Conservation (phyloP, 768 basidiomycete species). For the Clathrus columnatus region DNA sequence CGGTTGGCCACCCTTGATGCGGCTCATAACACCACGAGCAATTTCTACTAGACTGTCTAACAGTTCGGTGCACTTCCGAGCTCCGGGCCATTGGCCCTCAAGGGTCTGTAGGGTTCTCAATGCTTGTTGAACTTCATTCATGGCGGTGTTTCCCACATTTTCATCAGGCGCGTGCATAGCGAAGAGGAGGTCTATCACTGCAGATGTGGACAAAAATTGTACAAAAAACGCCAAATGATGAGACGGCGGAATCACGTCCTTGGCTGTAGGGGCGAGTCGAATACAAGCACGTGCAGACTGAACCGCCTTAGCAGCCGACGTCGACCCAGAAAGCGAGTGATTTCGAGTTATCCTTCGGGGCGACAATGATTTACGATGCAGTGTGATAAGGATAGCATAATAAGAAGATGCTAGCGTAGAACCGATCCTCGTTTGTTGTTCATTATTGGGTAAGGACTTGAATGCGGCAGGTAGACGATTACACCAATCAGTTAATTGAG, state of each 20-base stretch:
- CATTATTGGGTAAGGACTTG: conserved; percentile 64
- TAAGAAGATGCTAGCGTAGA: conserved; percentile 83
- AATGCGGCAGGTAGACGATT: conserved; percentile 66
- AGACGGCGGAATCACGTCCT: conserved; percentile 73
- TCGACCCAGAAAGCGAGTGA: conserved; percentile 48
- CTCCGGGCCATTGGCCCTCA: conserved; percentile 85
- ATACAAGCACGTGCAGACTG: conserved; percentile 81
- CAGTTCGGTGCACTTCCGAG: conserved; percentile 77
- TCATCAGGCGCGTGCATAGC: conserved; percentile 76
- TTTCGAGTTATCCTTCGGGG: conserved; percentile 48
- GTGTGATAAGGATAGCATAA: conserved; percentile 78
- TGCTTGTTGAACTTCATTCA: conserved; percentile 76
- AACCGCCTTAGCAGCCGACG: conserved; percentile 73
- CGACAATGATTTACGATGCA: conserved; percentile 82
- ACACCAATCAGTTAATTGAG: conserved; percentile 74
- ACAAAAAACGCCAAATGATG: conserved; percentile 87
- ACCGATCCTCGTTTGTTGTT: conserved; percentile 75
- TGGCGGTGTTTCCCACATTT: conserved; percentile 55
- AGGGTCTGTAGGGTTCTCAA: conserved; percentile 64
- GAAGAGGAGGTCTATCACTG: conserved; percentile 75
- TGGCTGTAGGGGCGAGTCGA: conserved; percentile 76
- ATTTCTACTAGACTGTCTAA: conserved; percentile 26
- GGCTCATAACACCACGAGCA: conserved; percentile 30
- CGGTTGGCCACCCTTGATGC: conserved; percentile 55
- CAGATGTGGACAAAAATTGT: conserved; percentile 82